A percentile compares a stretch with the other conserved stretches of the same genome.
Conservation (phyloP, 371 early-diverging fungal genomes). For the Mortierella sp. region DNA sequence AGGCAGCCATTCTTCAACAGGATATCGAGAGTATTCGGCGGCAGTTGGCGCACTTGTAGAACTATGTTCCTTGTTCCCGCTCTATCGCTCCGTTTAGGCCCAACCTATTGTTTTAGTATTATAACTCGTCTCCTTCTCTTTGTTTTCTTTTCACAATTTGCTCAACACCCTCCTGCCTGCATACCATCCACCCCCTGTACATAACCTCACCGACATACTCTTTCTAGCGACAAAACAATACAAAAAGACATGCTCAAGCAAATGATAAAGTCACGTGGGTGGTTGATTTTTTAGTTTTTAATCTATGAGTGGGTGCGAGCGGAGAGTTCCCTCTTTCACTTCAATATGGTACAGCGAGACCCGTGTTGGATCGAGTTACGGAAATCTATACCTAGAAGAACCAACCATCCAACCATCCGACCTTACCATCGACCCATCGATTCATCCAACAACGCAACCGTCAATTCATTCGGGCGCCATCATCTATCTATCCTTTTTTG, state of each 20-base stretch:
- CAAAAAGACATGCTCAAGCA: background rate
- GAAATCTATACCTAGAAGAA: background rate
- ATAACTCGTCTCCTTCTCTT: background rate
- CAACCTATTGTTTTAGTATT: background rate
- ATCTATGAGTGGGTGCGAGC: conserved; percentile 5
- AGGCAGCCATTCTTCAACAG: background rate
- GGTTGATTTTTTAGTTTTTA: background rate
- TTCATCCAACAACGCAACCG: conserved; percentile 4
- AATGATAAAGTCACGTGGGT: background rate
- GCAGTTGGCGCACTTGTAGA: conserved; percentile 13
- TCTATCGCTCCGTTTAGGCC: background rate
- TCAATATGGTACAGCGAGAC: conserved; percentile 43
- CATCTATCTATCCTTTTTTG: background rate
- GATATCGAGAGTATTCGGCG: conserved; percentile 27
- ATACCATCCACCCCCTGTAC: background rate
- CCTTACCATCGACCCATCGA: conserved; percentile 18
- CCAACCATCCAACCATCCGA: conserved; percentile 24
- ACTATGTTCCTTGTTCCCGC: background rate
- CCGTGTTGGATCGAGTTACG: background rate
- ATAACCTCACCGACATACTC: background rate
- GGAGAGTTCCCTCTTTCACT: conserved; percentile 43
- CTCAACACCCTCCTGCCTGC: background rate
- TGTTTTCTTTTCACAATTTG: background rate
- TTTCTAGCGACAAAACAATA: background rate
- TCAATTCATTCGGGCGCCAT: background rate